These are phyloP conservation scores for Hydnomerulius pinastri DNA, from an alignment of 768 basidiomycete species.

Conservation along the genomic window DNA sequence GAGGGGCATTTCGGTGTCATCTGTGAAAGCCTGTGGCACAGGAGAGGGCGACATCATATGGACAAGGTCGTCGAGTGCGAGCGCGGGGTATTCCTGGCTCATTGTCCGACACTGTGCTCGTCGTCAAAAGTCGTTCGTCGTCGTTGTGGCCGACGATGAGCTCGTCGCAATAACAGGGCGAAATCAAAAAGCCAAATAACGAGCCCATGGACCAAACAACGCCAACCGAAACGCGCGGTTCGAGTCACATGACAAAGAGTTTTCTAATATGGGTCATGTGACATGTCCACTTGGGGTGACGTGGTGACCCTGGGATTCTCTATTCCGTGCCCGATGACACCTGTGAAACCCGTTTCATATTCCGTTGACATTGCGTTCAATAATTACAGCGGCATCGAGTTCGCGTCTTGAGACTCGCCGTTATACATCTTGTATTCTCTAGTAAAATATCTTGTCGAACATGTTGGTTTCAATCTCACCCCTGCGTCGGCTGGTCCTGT, in stretches of 20 bases:
- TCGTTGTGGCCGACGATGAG: slow-evolving; percentile 13
- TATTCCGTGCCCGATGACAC: too few relatives aligned
- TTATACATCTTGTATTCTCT: background rate
- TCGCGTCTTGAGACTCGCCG: background rate
- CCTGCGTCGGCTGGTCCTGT: slow-evolving; percentile 24
- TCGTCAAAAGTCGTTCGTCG: slow-evolving; percentile 5
- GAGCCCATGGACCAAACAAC: slow-evolving; percentile 23
- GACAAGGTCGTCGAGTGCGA: slow-evolving; percentile 58
- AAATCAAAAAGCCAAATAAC: slow-evolving; percentile 35
- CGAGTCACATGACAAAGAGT: slow-evolving; percentile 33
- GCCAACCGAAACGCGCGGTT: slow-evolving; percentile 39
- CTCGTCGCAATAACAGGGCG: slow-evolving; percentile 11
- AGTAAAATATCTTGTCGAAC: slow-evolving; percentile 3
- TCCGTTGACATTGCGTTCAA: background rate
- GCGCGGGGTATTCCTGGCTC: slow-evolving; percentile 38
- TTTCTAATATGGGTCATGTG: slow-evolving; percentile 28
- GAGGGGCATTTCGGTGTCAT: slow-evolving; percentile 22
- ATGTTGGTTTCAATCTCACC: slow-evolving; percentile 13
- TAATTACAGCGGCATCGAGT: background rate
- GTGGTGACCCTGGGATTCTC: background rate
- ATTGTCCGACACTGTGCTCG: slow-evolving; percentile 19
- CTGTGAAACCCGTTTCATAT: too few relatives aligned
- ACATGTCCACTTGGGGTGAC: background rate
- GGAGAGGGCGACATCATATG: slow-evolving; percentile 56
- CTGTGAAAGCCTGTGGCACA: slow-evolving; percentile 23